Percentiles rank a stretch among this genome's conserved stretches.
These are phyloP conservation scores for Meripilus lineatus DNA, from an alignment of 1,284 basidiomycete genomes.

Conservation along the genomic window DNA sequence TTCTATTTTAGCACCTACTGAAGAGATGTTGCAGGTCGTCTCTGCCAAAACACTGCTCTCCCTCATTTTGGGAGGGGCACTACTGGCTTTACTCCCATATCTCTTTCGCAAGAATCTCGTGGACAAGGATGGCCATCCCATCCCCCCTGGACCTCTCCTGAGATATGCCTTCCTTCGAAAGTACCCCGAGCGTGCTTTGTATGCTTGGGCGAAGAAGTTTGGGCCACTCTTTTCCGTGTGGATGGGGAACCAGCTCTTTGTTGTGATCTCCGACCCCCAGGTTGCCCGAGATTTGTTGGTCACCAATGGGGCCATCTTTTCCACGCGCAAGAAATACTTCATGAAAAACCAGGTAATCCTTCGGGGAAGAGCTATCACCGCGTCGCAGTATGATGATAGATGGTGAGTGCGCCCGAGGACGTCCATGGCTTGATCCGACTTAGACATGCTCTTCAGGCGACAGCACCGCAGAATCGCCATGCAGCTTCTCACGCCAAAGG, in stretches of 20 bases:
- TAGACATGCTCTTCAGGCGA: constrained; percentile 25
- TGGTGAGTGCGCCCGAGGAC: constrained; percentile 23
- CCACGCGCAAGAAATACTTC: constrained; percentile 32
- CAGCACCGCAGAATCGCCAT: constrained; percentile 36
- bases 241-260: constrained; percentile 36
- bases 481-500: constrained; percentile 26
- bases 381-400: constrained; percentile 34
- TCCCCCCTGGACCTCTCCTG: constrained; percentile 30
- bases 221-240: too few relatives aligned
- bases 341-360: constrained; percentile 34
- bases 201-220: constrained; percentile 32
- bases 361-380: constrained; percentile 32
- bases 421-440: not conserved
- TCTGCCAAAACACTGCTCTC: constrained; percentile 12
- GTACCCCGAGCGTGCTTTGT: constrained; percentile 33
- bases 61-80: not conserved
- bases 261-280: constrained; percentile 36
- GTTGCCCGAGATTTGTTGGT: constrained; percentile 35
- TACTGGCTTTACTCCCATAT: not conserved
- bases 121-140: constrained; percentile 25
- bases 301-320: constrained; percentile 33
- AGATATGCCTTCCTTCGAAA: constrained; percentile 34
- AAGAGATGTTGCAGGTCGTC: too few relatives aligned
- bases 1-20: too few relatives aligned
- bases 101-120: constrained; percentile 8